Evolutionary conservation across 2,329 filamentous ascomycete species (phyloP), one percentile per base, ranked within the genome.

Genomic region (Microdochium trichocladiopsis): DNA sequence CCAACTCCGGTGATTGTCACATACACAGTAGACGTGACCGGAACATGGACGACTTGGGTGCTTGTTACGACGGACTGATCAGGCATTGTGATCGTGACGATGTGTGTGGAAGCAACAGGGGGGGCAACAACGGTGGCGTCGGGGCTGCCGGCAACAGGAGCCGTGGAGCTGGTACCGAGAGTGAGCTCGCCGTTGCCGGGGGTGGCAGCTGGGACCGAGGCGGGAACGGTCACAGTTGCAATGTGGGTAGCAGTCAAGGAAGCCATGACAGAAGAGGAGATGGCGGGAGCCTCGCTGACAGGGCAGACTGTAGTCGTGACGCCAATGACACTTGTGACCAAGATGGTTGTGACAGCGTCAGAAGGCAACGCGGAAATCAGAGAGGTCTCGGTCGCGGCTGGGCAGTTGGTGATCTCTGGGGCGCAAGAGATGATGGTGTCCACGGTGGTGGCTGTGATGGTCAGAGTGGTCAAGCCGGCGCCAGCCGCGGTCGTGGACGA

Each of bases 221-320:
- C 41, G 22, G 52, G 48, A 12, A 47, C 18, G 18, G 55, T 47
- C 23, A 57, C 21, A 11, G 53, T 57, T 14, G 59, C 22, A 6
- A 54, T 59, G 33, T 50, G 49, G n/a, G 51, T 53, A 2, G 57
- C 33, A 2, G 37, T 53, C 8, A 48, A 49, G 11, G 56, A 28
- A 21, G 52, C 48, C 4, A 54, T 47, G 12, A 57, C 55, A 21
- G 61, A 61, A 4, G 62, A 62, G 31, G 61, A 61, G 21, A 64
- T 56, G 2, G 57, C 52, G 4, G 56, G 31, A 4, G 55, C 63
- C 8, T 60, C 61, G 12, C 59, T 58, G 31, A 65, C 58, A 21
- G 62, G 60, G 52, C 63, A 64, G 22, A 64, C 58, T 2, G 60
- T 65, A 10, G 63, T 65, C 10, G 62, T 65, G 14, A 65, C 22